Percentiles rank a stretch among this genome's conserved stretches.
phyloP scores from a whole-genome alignment of 805 yeast genomes.

The Scheffersomyces spartinae region DNA sequence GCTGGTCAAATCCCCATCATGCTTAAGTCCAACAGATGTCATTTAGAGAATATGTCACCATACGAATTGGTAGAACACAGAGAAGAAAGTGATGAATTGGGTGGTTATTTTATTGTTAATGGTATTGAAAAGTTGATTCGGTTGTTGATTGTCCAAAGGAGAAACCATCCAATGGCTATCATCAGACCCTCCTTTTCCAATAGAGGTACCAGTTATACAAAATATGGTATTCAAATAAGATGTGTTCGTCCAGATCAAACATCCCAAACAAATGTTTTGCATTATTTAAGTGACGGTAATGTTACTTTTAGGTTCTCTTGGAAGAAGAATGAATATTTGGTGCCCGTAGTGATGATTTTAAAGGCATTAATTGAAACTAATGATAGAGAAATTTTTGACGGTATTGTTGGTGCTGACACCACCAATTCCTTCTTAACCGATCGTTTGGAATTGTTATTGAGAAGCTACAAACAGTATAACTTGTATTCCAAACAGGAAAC shows the following conservation, averaged over 20 bases:
- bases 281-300: slow-evolving; percentile 89
- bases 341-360: slow-evolving; percentile 86
- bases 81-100: slow-evolving; percentile 93
- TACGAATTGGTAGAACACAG: slow-evolving; percentile 61
- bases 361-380: slow-evolving; percentile 85
- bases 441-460: slow-evolving; percentile 86
- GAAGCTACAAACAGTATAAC: slow-evolving; percentile 76
- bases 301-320: slow-evolving; percentile 95
- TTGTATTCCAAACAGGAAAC: slow-evolving; percentile 77
- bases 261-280: slow-evolving; percentile 95
- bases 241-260: slow-evolving; percentile 95
- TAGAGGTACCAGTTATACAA: slow-evolving; percentile 85
- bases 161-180: slow-evolving; percentile 97
- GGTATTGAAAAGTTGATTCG: slow-evolving; percentile 95
- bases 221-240: slow-evolving; percentile 89
- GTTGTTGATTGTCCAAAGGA: slow-evolving; percentile 94
- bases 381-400: slow-evolving; percentile 93
- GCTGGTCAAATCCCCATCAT: slow-evolving; percentile 88
- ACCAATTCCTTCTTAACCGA: slow-evolving; percentile 90
- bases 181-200: slow-evolving; percentile 89
- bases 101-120: slow-evolving; percentile 92
- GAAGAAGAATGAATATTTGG: slow-evolving; percentile 90
- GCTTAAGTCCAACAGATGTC: slow-evolving; percentile 88
- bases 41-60: slow-evolving; percentile 75
- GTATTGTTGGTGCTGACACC: slow-evolving; percentile 83